Conservation (phyloP, 2,329 filamentous ascomycete species). For the Sporothrix schenckii region DNA sequence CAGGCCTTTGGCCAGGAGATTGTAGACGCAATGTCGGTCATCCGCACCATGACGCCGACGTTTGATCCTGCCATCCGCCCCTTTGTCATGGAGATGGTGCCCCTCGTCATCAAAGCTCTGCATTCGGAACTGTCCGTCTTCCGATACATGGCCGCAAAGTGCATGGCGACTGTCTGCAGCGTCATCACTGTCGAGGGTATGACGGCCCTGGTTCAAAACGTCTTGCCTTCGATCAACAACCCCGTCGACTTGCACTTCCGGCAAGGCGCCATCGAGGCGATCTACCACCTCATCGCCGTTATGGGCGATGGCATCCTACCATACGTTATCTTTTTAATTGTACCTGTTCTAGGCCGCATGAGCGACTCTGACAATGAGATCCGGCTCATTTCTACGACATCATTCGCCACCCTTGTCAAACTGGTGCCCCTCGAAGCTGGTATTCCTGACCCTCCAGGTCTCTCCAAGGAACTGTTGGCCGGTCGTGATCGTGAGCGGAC, state of each 20-base stretch:
- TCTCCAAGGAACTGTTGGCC: conserved; percentile 84
- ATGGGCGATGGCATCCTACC: conserved; percentile 97
- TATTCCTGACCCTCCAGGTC: conserved; percentile 91
- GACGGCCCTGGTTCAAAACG: conserved; percentile 91
- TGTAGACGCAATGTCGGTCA: conserved; percentile 88
- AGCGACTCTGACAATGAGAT: conserved; percentile 98
- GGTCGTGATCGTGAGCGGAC: conserved; percentile 92
- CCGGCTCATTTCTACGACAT: conserved; percentile 89
- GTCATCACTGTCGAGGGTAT: conserved; percentile 94
- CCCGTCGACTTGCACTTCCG: conserved; percentile 83
- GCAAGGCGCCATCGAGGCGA: conserved; percentile 90
- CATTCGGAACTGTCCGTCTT: conserved; percentile 89
- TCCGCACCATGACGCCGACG: conserved; percentile 91
- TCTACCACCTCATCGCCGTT: conserved; percentile 96
- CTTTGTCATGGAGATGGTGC: conserved; percentile 82
- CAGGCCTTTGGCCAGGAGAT: conserved; percentile 84
- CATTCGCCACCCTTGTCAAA: conserved; percentile 95
- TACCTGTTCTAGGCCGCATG: conserved; percentile 95
- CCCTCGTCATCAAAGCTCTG: conserved; percentile 82
- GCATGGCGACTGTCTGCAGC: conserved; percentile 94
- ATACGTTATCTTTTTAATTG: conserved; percentile 98
- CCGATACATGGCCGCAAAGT: conserved; percentile 95
- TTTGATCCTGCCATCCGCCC: conserved; percentile 73
- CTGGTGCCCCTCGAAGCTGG: conserved; percentile 95
- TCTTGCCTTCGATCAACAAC: conserved; percentile 89